Conservation (phyloP, 225 moss, liverwort and hornwort species). For the Asterella californica region DNA sequence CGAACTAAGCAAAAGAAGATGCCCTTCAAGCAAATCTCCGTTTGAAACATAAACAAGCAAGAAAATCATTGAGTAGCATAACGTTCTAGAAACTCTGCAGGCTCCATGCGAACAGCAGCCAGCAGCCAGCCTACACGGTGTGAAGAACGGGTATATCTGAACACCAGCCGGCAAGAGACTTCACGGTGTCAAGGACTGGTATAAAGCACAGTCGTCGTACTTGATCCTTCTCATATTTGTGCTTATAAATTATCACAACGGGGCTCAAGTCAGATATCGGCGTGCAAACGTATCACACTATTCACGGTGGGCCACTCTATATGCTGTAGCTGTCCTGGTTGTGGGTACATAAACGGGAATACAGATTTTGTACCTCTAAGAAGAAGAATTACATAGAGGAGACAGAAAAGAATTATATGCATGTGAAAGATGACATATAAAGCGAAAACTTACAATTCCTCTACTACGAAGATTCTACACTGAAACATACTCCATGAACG, state of each 20-base stretch:
- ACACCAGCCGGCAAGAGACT: too few relatives aligned
- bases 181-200: too few relatives aligned
- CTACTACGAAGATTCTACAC: neutral
- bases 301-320: constrained; percentile 60
- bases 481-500: neutral
- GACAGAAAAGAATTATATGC: neutral
- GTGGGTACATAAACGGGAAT: constrained; percentile 39
- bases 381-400: too few relatives aligned
- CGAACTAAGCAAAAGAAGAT: too few relatives aligned
- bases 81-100: neutral
- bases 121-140: neutral
- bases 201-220: too few relatives aligned
- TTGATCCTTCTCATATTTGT: too few relatives aligned
- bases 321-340: constrained; percentile 41
- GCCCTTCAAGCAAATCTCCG: too few relatives aligned
- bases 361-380: constrained; percentile 44
- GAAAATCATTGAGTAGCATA: too few relatives aligned
- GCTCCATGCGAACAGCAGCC: neutral
- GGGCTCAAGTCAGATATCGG: too few relatives aligned
- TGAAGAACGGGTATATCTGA: too few relatives aligned
- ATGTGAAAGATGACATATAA: neutral
- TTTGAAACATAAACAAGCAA: neutral
- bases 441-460: neutral
- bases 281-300: constrained; percentile 60
- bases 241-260: too few relatives aligned